These are phyloP conservation scores for Rhodotorula taiwanensis DNA, from an alignment of 768 basidiomycete genomes.

Conservation along the genomic window DNA sequence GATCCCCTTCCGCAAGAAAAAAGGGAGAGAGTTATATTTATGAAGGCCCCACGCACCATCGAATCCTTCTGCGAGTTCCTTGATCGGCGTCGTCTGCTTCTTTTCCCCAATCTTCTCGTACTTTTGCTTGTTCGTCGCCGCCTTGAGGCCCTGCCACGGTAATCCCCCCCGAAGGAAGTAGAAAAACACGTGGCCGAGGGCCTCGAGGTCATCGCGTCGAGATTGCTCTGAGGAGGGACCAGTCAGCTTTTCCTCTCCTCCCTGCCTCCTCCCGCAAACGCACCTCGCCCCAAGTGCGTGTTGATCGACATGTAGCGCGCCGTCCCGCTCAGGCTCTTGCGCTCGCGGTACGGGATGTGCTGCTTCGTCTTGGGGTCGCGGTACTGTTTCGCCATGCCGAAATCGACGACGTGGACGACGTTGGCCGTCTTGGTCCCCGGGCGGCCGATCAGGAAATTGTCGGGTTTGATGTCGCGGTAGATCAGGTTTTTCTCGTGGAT, in stretches of 20 bases:
- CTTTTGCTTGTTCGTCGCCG: constrained; percentile 99
- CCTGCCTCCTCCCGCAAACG: too few relatives aligned
- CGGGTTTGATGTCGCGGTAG: constrained; percentile 98
- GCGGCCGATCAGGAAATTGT: constrained; percentile 96
- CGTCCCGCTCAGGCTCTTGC: constrained; percentile 93
- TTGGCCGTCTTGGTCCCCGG: constrained; percentile 85
- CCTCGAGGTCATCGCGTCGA: constrained; percentile 92
- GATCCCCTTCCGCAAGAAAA: too few relatives aligned
- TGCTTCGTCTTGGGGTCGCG: constrained; percentile 98
- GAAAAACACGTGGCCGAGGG: constrained; percentile 99
- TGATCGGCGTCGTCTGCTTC: constrained; percentile 95
- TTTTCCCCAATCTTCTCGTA: constrained; percentile 99
- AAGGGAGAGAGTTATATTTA: too few relatives aligned
- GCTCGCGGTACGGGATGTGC: constrained; percentile 97
- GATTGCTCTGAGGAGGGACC: constrained; percentile 51
- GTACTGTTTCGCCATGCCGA: constrained; percentile 99
- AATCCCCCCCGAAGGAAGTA: constrained; percentile 95
- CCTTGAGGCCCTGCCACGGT: constrained; percentile 98
- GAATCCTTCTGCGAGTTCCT: constrained; percentile 90
- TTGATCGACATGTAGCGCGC: constrained; percentile 99
- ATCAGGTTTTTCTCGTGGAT: constrained; percentile 99
- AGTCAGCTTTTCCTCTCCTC: background rate
- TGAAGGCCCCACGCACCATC: constrained; percentile 65
- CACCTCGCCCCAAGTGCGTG: constrained; percentile 79
- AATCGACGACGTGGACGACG: constrained; percentile 64